Conservation (phyloP, 1,284 basidiomycete genomes). For the Exobasidium rhododendri region DNA sequence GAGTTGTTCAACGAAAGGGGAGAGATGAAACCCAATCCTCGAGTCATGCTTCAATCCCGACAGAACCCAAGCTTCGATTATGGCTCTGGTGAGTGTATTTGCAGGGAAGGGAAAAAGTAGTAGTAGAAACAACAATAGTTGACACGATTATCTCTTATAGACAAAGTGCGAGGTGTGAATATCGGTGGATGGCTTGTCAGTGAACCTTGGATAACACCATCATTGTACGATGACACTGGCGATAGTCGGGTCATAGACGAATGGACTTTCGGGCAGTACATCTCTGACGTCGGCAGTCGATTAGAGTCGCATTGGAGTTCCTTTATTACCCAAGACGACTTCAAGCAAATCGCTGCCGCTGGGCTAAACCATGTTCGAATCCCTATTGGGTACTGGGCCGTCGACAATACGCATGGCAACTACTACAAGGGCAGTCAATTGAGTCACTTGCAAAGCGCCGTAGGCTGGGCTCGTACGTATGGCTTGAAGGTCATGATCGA, state of each 20-base stretch:
- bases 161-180: constrained; percentile 43
- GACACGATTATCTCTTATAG: too few relatives aligned
- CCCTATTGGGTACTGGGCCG: constrained; percentile 90
- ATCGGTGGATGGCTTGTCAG: constrained; percentile 52
- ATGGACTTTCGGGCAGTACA: constrained; percentile 74
- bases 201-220: constrained; percentile 47
- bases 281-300: constrained; percentile 56
- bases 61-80: constrained; percentile 51
- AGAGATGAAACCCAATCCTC: background rate
- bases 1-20: constrained; percentile 4
- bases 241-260: constrained; percentile 65
- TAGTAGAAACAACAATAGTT: too few relatives aligned
- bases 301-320: constrained; percentile 68
- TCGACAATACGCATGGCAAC: constrained; percentile 73
- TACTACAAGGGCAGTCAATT: constrained; percentile 78
- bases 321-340: constrained; percentile 75
- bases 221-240: constrained; percentile 58
- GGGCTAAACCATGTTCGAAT: constrained; percentile 74
- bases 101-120: background rate
- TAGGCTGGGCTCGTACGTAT: constrained; percentile 72
- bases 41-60: background rate
- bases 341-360: constrained; percentile 64
- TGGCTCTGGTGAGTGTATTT: background rate
- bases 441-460: constrained; percentile 62
- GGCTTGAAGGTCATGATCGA: constrained; percentile 78